Conservation (phyloP, 169 alveolate species). For the Cyclospora cayetanensis region DNA sequence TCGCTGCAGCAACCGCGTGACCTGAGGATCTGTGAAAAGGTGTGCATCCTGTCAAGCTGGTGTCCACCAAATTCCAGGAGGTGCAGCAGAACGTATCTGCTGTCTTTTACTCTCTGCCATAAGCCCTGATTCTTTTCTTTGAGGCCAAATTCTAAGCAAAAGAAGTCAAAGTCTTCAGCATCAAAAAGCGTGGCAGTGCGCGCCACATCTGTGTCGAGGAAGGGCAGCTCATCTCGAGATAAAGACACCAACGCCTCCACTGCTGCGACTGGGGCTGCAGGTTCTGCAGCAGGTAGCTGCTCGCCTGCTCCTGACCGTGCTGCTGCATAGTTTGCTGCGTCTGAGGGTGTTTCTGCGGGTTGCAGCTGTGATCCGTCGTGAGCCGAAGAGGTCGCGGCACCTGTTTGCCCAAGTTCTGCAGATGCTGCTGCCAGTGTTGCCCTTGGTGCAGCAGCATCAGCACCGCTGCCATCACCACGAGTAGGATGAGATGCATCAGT, state of each 20-base stretch:
- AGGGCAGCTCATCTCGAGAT: slow-evolving; percentile 72
- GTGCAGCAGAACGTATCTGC: slow-evolving; percentile 70
- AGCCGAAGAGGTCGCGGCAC: background rate
- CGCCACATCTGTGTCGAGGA: slow-evolving; percentile 74
- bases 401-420: background rate
- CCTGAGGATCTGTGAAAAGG: background rate
- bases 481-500: background rate
- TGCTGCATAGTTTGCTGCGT: background rate
- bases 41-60: slow-evolving; percentile 68
- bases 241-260: background rate
- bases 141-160: slow-evolving; percentile 67
- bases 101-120: background rate
- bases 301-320: background rate
- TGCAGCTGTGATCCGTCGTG: background rate
- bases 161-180: slow-evolving; percentile 70
- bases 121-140: background rate
- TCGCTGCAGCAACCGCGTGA: background rate
- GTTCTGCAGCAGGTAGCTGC: background rate
- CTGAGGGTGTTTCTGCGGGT: background rate
- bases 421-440: background rate
- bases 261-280: background rate
- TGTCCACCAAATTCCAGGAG: slow-evolving; percentile 72
- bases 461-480: background rate
- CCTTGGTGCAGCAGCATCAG: background rate
- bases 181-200: slow-evolving; percentile 49